Evolutionary conservation across 1,284 basidiomycete genomes (phyloP), one percentile per base, ranked within the genome.

Genomic region (Tylopilus sp.): DNA sequence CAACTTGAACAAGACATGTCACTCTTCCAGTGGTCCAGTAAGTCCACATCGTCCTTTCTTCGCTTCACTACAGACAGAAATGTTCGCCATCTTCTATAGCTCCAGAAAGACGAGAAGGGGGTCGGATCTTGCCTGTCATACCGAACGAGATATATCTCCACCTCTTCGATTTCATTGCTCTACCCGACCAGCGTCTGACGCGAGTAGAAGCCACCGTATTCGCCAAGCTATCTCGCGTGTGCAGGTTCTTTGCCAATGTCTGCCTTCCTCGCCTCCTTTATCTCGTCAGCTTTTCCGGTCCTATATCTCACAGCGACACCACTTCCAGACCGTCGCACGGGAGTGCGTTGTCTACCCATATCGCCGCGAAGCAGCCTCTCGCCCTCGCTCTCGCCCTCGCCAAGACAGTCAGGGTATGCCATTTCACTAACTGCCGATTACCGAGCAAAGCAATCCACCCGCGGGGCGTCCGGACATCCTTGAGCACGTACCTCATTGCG

Each of bases 231-330:
- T 67, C 71, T 5, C 60, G 61, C 35, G 73, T 73, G 26, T 78
- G 76, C 55, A 68, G 68, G 25, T 69, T 74, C 55, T 77, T 78
- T 49, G 67, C 65, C 44, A 61, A 65, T 16, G 28, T 66, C 1
- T 59, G 64, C 18, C 56, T 73, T 11, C 68, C 72, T 0, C 68
- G 67, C 28, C 56, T 72, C 9, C 75, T 72, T 51, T 58, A 65
- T 29, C 54, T 53, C 10, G 13, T 75, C 10, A 45, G 51, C 21
- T 63, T 73, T 34, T 55, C 53, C 4, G 63, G 66, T 2, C 2
- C 39, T 8, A 10, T 23, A 0, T 43, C 19, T 9, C 6, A 4
- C 4, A 18, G 41, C 8, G 21, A 48, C 12, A 15, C 9, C 9
- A 2, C 4, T 2, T 42, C 23, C 28, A 39, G 21, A 13, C 2